Evolutionary conservation across 106 monocot species (phyloP).

Genomic region (Platanthera zijinensis): DNA sequence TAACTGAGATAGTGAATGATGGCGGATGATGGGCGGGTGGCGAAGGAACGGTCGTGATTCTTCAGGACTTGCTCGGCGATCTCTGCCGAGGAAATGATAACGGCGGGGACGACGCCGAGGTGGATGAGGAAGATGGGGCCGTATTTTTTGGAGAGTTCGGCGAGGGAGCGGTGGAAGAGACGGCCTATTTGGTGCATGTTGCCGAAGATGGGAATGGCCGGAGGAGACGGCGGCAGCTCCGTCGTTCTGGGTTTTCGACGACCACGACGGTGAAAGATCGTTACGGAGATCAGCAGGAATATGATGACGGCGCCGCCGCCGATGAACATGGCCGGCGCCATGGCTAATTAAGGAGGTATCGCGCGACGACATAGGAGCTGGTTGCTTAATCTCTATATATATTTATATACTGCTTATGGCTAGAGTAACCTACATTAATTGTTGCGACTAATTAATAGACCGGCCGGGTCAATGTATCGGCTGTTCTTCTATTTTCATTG

Average conservation of each 20-base stretch:
- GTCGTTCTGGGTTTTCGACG: background rate
- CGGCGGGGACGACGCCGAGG: background rate
- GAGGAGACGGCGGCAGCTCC: conserved; percentile 7
- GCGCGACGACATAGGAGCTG: no score
- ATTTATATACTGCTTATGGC: no score
- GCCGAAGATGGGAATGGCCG: conserved; percentile 9
- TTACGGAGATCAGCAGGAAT: background rate
- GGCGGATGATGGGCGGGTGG: background rate
- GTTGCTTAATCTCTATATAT: no score
- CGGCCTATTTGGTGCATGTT: conserved; percentile 14
- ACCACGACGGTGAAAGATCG: background rate
- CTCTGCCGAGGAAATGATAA: conserved; percentile 7
- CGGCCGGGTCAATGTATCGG: no score
- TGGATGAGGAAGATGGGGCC: conserved; percentile 13
- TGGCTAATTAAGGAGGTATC: no score
- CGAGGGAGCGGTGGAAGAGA: conserved; percentile 8
- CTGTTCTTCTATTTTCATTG: no score
- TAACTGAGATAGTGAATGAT: background rate
- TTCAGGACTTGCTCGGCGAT: conserved; percentile 15
- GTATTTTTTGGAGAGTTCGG: conserved; percentile 3
- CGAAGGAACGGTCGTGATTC: conserved; percentile 4
- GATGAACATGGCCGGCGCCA: no score
- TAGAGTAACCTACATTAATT: no score
- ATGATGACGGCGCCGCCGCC: background rate
- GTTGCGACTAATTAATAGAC: no score